Evolutionary conservation across 805 yeast species (phyloP).

Genomic region (Lipomyces yamadae): DNA sequence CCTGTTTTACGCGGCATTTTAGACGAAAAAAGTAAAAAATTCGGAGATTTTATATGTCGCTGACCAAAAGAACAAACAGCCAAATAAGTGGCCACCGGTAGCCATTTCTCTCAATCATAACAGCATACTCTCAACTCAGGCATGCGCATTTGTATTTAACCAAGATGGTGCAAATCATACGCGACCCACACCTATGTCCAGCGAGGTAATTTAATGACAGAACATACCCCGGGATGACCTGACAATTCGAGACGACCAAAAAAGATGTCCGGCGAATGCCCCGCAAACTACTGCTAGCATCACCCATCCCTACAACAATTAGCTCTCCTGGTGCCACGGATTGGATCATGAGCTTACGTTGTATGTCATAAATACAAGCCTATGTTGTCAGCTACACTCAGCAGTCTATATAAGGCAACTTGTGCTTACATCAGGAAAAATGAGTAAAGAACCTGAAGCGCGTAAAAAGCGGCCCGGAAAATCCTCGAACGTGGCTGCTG

Average conservation of each 20-base stretch:
- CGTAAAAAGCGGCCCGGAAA: slow-evolving; percentile 52
- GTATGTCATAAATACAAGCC: slow-evolving; percentile 86
- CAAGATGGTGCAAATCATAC: not conserved
- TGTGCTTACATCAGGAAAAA: slow-evolving; percentile 49
- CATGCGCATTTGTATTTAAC: not conserved
- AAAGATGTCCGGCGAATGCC: slow-evolving; percentile 68
- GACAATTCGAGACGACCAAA: slow-evolving; percentile 50
- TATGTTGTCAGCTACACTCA: slow-evolving; percentile 40
- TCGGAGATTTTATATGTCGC: no score
- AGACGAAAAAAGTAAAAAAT: no score
- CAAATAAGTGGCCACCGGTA: no score
- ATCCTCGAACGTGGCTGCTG: not conserved
- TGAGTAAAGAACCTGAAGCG: slow-evolving; percentile 69
- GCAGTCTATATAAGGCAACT: slow-evolving; percentile 48
- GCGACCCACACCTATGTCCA: not conserved
- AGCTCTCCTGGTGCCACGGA: not conserved
- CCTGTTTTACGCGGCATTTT: no score
- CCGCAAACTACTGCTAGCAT: slow-evolving; percentile 76
- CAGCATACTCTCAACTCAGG: no score
- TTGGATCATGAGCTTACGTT: slow-evolving; percentile 49
- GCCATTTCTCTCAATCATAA: no score
- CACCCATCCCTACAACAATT: slow-evolving; percentile 61
- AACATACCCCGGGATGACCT: slow-evolving; percentile 22
- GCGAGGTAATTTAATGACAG: slow-evolving; percentile 21
- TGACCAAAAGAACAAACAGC: no score